These are phyloP conservation scores for Beta corolliflora DNA, from an alignment of 179 eudicot species.

Conservation along the genomic window DNA sequence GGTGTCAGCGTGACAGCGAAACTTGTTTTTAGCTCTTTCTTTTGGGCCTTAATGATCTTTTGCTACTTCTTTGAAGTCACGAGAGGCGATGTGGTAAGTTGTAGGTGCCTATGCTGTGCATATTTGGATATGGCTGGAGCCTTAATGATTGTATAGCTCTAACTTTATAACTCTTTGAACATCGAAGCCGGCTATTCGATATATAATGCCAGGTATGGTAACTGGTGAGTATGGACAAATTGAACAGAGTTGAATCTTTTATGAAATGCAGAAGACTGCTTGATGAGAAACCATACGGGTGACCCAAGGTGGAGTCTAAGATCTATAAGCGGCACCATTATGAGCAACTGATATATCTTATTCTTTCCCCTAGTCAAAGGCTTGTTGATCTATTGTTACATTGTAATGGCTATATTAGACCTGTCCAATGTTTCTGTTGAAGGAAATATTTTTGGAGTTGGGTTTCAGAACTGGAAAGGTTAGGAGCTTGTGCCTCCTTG, in stretches of 20 bases:
- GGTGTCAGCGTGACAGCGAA: neutral
- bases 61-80: neutral
- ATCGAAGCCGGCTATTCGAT: neutral
- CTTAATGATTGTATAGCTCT: neutral
- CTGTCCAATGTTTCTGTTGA: neutral
- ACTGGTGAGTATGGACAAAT: neutral
- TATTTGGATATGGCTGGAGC: neutral
- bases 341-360: neutral
- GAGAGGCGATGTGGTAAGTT: neutral
- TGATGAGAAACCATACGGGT: neutral
- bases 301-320: neutral
- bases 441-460: neutral
- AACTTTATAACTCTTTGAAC: neutral
- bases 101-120: neutral
- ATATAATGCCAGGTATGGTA: constrained; percentile 3
- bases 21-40: neutral
- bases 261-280: neutral
- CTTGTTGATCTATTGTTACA: neutral
- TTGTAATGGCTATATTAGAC: neutral
- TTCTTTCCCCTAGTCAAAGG: constrained; percentile 1
- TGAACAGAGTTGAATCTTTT: neutral
- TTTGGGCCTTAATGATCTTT: neutral
- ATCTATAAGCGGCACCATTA: neutral
- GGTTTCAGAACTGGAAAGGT: neutral
- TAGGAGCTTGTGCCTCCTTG: neutral